A percentile compares a stretch with the other conserved stretches of the same genome.
These are phyloP conservation scores for Ramichloridium luteum DNA, from an alignment of 2,329 filamentous ascomycete genomes.

Conservation along the genomic window DNA sequence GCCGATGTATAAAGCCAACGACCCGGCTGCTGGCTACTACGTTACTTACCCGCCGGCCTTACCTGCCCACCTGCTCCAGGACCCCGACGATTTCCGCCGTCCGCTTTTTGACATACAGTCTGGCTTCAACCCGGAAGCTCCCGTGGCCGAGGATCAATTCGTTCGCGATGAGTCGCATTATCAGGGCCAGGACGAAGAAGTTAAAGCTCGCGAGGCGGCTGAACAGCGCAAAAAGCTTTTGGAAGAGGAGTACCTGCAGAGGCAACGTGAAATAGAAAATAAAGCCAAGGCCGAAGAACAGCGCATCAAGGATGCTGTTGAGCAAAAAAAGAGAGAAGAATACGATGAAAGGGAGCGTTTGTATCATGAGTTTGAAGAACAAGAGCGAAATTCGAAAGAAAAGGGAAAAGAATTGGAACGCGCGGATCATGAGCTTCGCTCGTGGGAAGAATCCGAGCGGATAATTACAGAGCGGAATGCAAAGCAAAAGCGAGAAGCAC, in stretches of 20 bases:
- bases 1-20: slow-evolving; percentile 2
- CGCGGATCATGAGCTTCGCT: too few relatives aligned
- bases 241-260: slow-evolving; percentile 28
- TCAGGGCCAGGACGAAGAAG: too few relatives aligned
- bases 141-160: too few relatives aligned
- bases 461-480: too few relatives aligned
- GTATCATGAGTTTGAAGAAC: slow-evolving; percentile 25
- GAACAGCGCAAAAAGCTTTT: slow-evolving; percentile 26
- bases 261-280: slow-evolving; percentile 27
- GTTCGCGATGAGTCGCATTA: too few relatives aligned
- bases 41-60: slow-evolving; percentile 5
- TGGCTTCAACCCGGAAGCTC: too few relatives aligned
- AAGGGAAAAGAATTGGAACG: slow-evolving; percentile 23
- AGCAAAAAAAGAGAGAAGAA: slow-evolving; percentile 22
- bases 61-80: too few relatives aligned
- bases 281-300: slow-evolving; percentile 20
- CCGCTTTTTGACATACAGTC: too few relatives aligned
- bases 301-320: slow-evolving; percentile 21
- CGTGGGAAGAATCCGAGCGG: slow-evolving; percentile 13
- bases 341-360: slow-evolving; percentile 29
- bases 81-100: too few relatives aligned
- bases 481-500: too few relatives aligned
- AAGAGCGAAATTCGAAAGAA: slow-evolving; percentile 25
- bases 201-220: slow-evolving; percentile 23
- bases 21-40: slow-evolving; percentile 1